Evolutionary conservation across 257 asterid species (phyloP).

Genomic region (Fraxinus pennsylvanica): DNA sequence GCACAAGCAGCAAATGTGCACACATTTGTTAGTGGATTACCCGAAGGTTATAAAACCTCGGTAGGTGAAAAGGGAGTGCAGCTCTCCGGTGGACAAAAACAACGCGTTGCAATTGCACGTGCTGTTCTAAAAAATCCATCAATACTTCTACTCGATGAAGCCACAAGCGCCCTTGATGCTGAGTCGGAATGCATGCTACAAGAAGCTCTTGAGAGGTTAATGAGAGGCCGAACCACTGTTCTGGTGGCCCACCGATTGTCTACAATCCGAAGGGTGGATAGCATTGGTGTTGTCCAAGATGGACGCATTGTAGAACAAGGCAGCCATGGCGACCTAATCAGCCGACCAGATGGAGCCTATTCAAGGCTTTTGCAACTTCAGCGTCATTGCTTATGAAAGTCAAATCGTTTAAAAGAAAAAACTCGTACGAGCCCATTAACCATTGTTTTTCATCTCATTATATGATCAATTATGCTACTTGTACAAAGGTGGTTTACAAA

Average conservation of each 20-base stretch:
- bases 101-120: constrained; percentile 86
- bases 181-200: constrained; percentile 88
- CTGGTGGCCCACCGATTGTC: constrained; percentile 88
- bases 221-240: constrained; percentile 92
- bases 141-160: constrained; percentile 83
- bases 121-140: constrained; percentile 89
- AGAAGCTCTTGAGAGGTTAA: constrained; percentile 86
- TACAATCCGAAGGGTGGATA: constrained; percentile 80
- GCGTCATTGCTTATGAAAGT: constrained; percentile 61
- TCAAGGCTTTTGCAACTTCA: constrained; percentile 85
- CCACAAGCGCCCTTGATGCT: constrained; percentile 92
- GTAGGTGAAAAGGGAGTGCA: constrained; percentile 94
- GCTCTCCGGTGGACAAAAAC: constrained; percentile 92
- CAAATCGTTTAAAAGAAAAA: neutral
- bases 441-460: constrained; percentile 15
- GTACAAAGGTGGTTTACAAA: too few relatives aligned
- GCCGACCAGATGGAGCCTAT: constrained; percentile 83
- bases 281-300: constrained; percentile 84
- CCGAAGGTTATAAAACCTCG: constrained; percentile 79
- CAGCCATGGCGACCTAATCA: constrained; percentile 75
- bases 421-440: constrained; percentile 39
- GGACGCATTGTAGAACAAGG: constrained; percentile 96
- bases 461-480: constrained; percentile 5
- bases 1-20: constrained; percentile 88
- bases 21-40: constrained; percentile 74